Base-by-base conservation (phyloP, 225 moss, liverwort and hornwort species). In the Lunularia cruciata region DNA sequence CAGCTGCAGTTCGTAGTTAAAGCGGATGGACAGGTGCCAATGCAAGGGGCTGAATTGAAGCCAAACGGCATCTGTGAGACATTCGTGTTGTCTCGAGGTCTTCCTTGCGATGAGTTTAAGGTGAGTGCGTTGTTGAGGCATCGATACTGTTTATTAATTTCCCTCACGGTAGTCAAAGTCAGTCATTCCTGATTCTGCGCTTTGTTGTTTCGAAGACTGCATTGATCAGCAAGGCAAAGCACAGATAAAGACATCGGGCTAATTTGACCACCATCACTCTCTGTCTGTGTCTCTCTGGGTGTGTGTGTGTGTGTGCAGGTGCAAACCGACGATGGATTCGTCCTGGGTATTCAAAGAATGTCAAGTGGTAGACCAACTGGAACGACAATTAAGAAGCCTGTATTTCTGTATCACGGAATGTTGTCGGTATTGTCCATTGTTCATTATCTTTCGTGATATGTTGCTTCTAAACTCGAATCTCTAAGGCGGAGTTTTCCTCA, bases 351-450 rank as follows among this genome's bases (percentile, higher is more conserved):
- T 11, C 94, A 94, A 58, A 84, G 79, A 49, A 82, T 94, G 69
- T 61, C 67, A 18, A 32, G 75, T 1, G 4, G 8, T 0, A 42
- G 54, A 31, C 35, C 27, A 45, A 60, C 33, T 53, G 34, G 31
- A 64, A 25, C 53, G 6, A 54, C 61, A 5, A 46, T 69, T 43
- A 60, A 80, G 63, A 91, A 91, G 9, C 91, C 91, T 46, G 87
- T 80, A 20, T 91, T 94, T 30, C 84, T 94, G 23, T 83, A 89
- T 69, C 94, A 94, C 25, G 94, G 94, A 64, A 81, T 94, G 16
- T 86, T 94, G 66, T 71, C 89, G 83, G 94, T 94, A 75, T 23
- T 27, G 22, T 5, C 34, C 28, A 3, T n/a, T n/a, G n/a, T n/a
- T n/a, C n/a, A n/a, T n/a, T n/a, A n/a, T n/a, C n/a, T n/a, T n/a